Conservation (phyloP, 352 stramenopile species). For the Globisporangium paroecandrum region DNA sequence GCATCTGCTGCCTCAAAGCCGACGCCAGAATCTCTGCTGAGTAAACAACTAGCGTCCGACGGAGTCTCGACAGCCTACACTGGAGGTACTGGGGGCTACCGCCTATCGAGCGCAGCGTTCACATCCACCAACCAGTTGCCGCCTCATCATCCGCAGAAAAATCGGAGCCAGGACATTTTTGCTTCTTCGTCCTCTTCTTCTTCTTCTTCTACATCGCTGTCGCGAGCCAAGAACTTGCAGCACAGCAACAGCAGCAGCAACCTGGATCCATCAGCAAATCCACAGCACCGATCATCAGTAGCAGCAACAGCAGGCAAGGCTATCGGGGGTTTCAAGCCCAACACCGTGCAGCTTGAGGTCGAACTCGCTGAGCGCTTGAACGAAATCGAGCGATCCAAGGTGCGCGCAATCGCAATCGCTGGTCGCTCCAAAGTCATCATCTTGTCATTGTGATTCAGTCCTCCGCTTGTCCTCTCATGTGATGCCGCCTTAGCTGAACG, state of each 20-base stretch:
- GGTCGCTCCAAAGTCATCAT: background rate
- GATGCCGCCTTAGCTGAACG: conserved; percentile 33
- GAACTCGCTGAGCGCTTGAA: conserved; percentile 61
- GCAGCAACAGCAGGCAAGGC: background rate
- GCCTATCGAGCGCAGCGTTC: conserved; percentile 12
- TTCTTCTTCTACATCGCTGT: background rate
- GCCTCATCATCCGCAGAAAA: conserved; percentile 1
- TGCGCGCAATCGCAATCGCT: conserved; percentile 12
- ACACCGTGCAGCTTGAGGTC: conserved; percentile 51
- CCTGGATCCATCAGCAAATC: background rate
- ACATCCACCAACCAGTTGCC: background rate
- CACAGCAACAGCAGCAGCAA: background rate
- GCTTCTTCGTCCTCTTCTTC: background rate
- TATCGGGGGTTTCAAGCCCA: conserved; percentile 44
- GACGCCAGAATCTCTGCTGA: conserved; percentile 21
- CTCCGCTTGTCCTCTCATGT: background rate
- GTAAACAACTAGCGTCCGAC: conserved; percentile 7
- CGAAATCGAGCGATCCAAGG: conserved; percentile 64
- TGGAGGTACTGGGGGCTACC: background rate
- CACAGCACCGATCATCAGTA: background rate
- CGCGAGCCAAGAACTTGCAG: background rate
- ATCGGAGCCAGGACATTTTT: conserved; percentile 14
- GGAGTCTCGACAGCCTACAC: background rate
- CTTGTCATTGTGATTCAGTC: background rate
- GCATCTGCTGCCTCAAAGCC: conserved; percentile 18